phyloP scores from a whole-genome alignment of 2,329 filamentous ascomycete genomes.

The Magnaporthiopsis rhizophila region DNA sequence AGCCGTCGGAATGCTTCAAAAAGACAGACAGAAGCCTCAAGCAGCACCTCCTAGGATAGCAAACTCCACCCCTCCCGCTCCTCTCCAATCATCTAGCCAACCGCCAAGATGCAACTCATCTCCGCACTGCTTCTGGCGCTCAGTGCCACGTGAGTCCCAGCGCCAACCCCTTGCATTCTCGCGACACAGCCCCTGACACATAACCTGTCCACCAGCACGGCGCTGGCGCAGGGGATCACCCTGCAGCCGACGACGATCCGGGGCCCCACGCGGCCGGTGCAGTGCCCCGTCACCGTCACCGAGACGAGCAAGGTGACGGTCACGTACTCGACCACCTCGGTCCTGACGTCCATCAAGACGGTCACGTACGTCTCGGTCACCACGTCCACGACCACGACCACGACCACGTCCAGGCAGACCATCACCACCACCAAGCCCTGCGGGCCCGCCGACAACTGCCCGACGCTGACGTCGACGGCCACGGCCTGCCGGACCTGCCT shows the following conservation, averaged over 20 bases:
- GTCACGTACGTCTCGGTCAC: constrained; percentile 1
- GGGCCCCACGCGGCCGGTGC: constrained; percentile 2
- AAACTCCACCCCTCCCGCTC: no score
- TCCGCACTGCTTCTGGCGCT: neutral
- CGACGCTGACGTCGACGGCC: constrained; percentile 11
- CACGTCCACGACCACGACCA: constrained; percentile 5
- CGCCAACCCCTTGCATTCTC: neutral
- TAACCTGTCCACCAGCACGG: neutral
- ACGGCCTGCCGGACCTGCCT: constrained; percentile 12
- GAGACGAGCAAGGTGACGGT: constrained; percentile 3
- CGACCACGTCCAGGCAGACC: constrained; percentile 2
- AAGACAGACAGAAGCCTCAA: neutral
- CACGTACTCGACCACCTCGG: constrained; percentile 4
- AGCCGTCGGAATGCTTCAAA: neutral
- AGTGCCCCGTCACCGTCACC: constrained; percentile 1
- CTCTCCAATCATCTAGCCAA: neutral
- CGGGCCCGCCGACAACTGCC: constrained; percentile 8
- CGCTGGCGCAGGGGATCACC: constrained; percentile 5
- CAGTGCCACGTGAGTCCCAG: neutral
- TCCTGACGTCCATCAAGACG: constrained; percentile 6
- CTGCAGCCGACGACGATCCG: constrained; percentile 7
- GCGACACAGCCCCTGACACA: neutral
- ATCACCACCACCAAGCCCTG: constrained; percentile 8
- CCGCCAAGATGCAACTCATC: neutral
- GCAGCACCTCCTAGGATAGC: neutral